Conservation (phyloP, 1,284 basidiomycete genomes). For the Hypsizygus ulmarius region DNA sequence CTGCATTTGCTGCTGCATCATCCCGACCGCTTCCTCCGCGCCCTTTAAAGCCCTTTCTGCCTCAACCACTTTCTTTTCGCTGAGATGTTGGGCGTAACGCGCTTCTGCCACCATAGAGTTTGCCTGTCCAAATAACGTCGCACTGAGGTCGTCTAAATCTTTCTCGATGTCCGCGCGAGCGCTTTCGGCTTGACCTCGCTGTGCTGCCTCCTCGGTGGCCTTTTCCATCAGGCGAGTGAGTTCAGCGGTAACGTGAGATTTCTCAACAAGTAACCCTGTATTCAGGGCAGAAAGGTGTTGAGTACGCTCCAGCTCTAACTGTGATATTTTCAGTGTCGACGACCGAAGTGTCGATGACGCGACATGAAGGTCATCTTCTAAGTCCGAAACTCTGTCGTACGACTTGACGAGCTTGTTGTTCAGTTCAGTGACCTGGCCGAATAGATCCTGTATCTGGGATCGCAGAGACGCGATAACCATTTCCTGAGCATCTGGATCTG, state of each 20-base stretch:
- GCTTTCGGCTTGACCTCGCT: conserved; percentile 86
- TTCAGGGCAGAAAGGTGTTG: conserved; percentile 79
- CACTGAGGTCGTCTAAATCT: conserved; percentile 92
- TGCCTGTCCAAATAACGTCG: conserved; percentile 82
- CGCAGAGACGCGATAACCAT: conserved; percentile 79
- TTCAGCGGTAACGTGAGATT: conserved; percentile 86
- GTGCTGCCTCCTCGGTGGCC: conserved; percentile 90
- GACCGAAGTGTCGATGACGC: conserved; percentile 55
- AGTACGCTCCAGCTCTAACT: conserved; percentile 73
- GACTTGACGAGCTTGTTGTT: conserved; percentile 91
- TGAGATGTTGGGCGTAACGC: conserved; percentile 67
- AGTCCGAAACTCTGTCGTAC: conserved; percentile 88
- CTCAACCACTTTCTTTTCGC: conserved; percentile 80
- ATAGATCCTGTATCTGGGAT: conserved; percentile 80
- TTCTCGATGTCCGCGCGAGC: conserved; percentile 81
- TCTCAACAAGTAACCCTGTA: conserved; percentile 90
- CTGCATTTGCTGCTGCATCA: conserved; percentile 87
- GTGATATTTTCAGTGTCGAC: conserved; percentile 60
- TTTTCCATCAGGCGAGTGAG: conserved; percentile 93
- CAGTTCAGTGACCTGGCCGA: conserved; percentile 86
- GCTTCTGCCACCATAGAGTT: conserved; percentile 95
- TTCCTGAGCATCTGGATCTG: conserved; percentile 61
- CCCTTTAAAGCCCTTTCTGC: conserved; percentile 80
- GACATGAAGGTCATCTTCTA: conserved; percentile 88
- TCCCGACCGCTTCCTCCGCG: conserved; percentile 83